A percentile compares a stretch with the other conserved stretches of the same genome.
Conservation (phyloP, 2,329 filamentous ascomycete species). For the Aspergillus latus region DNA sequence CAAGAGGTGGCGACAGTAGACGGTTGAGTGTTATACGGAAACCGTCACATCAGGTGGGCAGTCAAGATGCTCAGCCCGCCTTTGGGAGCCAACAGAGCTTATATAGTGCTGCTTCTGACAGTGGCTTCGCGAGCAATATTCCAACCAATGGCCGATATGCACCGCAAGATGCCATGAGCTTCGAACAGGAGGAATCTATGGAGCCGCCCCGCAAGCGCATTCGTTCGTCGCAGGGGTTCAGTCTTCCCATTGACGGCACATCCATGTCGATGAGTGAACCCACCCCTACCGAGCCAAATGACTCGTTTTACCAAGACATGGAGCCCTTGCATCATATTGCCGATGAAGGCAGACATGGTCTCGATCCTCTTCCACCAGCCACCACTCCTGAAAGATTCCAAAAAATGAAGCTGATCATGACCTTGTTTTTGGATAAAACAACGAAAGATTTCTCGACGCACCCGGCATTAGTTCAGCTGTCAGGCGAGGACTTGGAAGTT, state of each 20-base stretch:
- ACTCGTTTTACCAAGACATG: constrained; percentile 48
- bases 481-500: constrained; percentile 80
- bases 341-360: constrained; percentile 36
- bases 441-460: constrained; percentile 71
- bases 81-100: constrained; percentile 79
- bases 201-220: constrained; percentile 82
- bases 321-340: constrained; percentile 29
- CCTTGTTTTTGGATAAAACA: constrained; percentile 74
- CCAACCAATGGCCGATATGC: constrained; percentile 50
- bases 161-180: constrained; percentile 44
- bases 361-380: constrained; percentile 51
- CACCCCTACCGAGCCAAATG: constrained; percentile 48
- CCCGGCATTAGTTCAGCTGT: constrained; percentile 73
- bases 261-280: constrained; percentile 41
- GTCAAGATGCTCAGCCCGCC: constrained; percentile 65
- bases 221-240: constrained; percentile 47
- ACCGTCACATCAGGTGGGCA: constrained; percentile 62
- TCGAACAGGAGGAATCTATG: constrained; percentile 55
- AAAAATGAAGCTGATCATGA: constrained; percentile 79
- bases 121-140: constrained; percentile 67
- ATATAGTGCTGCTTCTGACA: constrained; percentile 69
- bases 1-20: constrained; percentile 63
- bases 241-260: constrained; percentile 29
- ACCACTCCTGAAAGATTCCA: constrained; percentile 66
- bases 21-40: constrained; percentile 69